Base-by-base conservation (phyloP, 352 stramenopile species). In the Globisporangium canariense region DNA sequence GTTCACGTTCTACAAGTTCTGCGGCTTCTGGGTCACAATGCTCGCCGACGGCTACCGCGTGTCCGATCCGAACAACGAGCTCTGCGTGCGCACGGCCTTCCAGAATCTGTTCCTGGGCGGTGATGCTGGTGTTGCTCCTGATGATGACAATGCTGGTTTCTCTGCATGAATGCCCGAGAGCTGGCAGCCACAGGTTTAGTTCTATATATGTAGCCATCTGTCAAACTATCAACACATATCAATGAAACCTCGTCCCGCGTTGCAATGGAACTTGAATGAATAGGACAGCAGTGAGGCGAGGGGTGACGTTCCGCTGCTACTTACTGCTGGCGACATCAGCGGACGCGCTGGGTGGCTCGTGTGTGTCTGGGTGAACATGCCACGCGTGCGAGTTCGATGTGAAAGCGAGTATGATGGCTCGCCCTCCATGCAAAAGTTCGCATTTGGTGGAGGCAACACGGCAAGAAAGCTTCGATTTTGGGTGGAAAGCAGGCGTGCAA, bases 1-100 rank as follows among this genome's bases (percentile, higher is more conserved):
- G 67, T 73, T 84, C 52, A 53, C 51, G 38, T 86, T 86, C 51
- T 76, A 81, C 46, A 75, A 74, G 32, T 87, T 83, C 46, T 71
- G 68, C 22, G 76, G 69, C 38, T 83, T 86, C 60, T 87, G 74
- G 77, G 62, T 87, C 62, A 78, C 78, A 43, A 74, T 86, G 71
- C 62, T 87, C 3, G 69, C 70, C 4, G 78, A 87, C 43, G 55
- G 69, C 50, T 66, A 66, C 60, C 63, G 53, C 30, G 69, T 81
- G 4, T 85, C 78, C 1, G 75, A 86, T 60, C 69, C 70, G 9
- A 52, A 25, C 14, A 88, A 89, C 53, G 78, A 84, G 61, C 32
- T 11, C 3, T 65, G 59, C 1, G 70, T 89, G 58, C 54, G 80
- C 6, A 53, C 54, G 3, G 67, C 72, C 0, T 66, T 87, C 10